Conservation (phyloP, 2,329 filamentous ascomycete genomes). For the Paraphaeosphaeria sporulosa region DNA sequence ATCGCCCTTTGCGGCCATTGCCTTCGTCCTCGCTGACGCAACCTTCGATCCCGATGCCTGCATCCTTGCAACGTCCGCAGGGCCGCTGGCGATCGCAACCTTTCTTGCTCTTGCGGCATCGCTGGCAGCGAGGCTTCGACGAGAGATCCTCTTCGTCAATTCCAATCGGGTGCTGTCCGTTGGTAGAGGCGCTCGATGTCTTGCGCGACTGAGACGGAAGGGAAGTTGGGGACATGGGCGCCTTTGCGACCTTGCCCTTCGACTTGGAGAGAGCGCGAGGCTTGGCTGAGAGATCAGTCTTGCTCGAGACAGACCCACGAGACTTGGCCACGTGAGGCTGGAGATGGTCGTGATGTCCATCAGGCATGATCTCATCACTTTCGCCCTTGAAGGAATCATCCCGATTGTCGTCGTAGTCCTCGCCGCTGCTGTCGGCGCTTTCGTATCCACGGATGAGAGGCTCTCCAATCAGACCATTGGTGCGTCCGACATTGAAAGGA, state of each 20-base stretch:
- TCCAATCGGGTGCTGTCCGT: slow-evolving; percentile 67
- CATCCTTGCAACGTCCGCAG: slow-evolving; percentile 94
- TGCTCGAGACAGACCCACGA: slow-evolving; percentile 49
- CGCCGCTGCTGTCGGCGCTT: slow-evolving; percentile 65
- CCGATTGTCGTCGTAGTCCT: slow-evolving; percentile 62
- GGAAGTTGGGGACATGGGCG: slow-evolving; percentile 65
- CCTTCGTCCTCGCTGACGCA: slow-evolving; percentile 98
- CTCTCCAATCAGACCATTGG: slow-evolving; percentile 23
- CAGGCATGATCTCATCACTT: slow-evolving; percentile 56
- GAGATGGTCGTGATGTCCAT: slow-evolving; percentile 47
- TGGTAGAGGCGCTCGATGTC: slow-evolving; percentile 74
- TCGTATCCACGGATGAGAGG: slow-evolving; percentile 59
- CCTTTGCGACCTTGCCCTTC: slow-evolving; percentile 58
- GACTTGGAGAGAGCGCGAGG: slow-evolving; percentile 58
- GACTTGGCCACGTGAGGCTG: slow-evolving; percentile 51
- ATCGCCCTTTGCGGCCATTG: slow-evolving; percentile 94
- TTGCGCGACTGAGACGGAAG: slow-evolving; percentile 76
- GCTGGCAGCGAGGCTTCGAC: slow-evolving; percentile 94
- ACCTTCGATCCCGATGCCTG: slow-evolving; percentile 88
- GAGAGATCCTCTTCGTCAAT: slow-evolving; percentile 89
- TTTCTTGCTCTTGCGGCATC: slow-evolving; percentile 99
- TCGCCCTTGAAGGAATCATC: slow-evolving; percentile 63
- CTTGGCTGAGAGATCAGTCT: slow-evolving; percentile 50
- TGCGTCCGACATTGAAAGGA: slow-evolving; percentile 34
- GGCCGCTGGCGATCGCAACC: slow-evolving; percentile 96